These are phyloP conservation scores for Amanita subjunquillea DNA, from an alignment of 768 basidiomycete species.

Conservation along the genomic window DNA sequence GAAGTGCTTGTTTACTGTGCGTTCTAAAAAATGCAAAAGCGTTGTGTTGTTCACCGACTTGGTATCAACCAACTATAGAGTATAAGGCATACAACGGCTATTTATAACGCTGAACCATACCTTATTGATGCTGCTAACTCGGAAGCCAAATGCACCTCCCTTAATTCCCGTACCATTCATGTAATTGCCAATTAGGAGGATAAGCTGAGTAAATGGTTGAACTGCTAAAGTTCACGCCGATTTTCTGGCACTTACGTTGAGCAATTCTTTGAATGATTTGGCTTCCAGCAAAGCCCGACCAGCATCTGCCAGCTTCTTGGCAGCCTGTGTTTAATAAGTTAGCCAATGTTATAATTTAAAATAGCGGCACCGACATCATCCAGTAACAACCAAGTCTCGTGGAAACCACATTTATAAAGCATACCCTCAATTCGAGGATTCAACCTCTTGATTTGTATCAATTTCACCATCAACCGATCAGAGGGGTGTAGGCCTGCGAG, in stretches of 20 bases:
- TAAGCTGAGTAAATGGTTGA: constrained; percentile 37
- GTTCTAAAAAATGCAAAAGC: constrained; percentile 87
- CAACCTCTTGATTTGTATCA: constrained; percentile 90
- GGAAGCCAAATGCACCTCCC: constrained; percentile 95
- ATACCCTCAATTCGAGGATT: constrained; percentile 88
- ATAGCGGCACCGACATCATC: constrained; percentile 51
- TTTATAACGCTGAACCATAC: constrained; percentile 24
- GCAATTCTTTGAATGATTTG: constrained; percentile 80
- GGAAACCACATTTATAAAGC: constrained; percentile 85
- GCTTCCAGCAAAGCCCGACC: constrained; percentile 73
- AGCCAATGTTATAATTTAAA: not conserved
- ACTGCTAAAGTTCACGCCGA: not conserved
- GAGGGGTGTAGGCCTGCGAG: constrained; percentile 85
- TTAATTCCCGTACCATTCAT: constrained; percentile 96
- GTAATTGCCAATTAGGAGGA: constrained; percentile 93
- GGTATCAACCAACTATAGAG: constrained; percentile 80
- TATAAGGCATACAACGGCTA: not conserved
- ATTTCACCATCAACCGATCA: constrained; percentile 93
- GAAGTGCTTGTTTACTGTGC: constrained; percentile 82
- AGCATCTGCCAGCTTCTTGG: constrained; percentile 73
- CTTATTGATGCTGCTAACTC: constrained; percentile 96
- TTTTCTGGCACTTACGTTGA: constrained; percentile 46
- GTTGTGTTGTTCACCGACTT: constrained; percentile 95
- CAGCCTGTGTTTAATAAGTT: constrained; percentile 39
- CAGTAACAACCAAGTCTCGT: constrained; percentile 72